These are phyloP conservation scores for Linnemannia exigua DNA, from an alignment of 192 early-diverging fungal species.

Conservation along the genomic window DNA sequence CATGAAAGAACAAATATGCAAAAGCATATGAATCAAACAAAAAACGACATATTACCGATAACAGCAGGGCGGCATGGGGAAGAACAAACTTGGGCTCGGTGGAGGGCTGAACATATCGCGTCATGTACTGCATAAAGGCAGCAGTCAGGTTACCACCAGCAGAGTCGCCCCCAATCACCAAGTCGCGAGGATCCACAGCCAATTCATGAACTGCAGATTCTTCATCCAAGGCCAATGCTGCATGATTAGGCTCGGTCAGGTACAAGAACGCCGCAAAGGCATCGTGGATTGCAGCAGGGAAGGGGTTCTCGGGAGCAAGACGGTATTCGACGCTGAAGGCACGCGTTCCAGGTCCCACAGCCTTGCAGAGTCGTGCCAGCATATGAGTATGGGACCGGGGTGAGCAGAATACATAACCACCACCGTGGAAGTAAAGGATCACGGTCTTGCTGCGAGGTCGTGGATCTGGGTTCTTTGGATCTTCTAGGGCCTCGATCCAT, in stretches of 20 bases:
- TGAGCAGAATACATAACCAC: slow-evolving; percentile 17
- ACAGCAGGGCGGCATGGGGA: slow-evolving; percentile 15
- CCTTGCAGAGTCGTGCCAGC: slow-evolving; percentile 2
- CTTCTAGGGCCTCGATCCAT: slow-evolving; percentile 22
- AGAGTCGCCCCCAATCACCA: slow-evolving; percentile 76
- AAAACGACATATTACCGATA: slow-evolving; percentile 21
- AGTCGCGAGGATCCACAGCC: slow-evolving; percentile 63
- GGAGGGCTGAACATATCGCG: slow-evolving; percentile 22
- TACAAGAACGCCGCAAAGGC: slow-evolving; percentile 79
- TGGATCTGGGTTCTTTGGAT: slow-evolving; percentile 24
- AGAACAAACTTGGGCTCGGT: slow-evolving; percentile 12
- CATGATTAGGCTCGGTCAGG: slow-evolving; percentile 64
- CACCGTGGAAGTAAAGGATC: slow-evolving; percentile 28
- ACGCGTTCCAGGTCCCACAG: slow-evolving; percentile 20
- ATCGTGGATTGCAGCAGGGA: slow-evolving; percentile 88
- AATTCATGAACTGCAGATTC: slow-evolving; percentile 12
- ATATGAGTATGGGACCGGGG: slow-evolving; percentile 18
- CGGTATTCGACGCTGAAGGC: slow-evolving; percentile 75
- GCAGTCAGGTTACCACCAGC: slow-evolving; percentile 73
- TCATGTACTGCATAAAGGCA: slow-evolving; percentile 43
- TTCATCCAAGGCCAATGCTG: slow-evolving; percentile 53
- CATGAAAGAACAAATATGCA: neutral
- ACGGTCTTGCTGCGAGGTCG: slow-evolving; percentile 24
- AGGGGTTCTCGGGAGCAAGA: slow-evolving; percentile 82
- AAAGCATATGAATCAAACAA: neutral